Conservation (phyloP, 2,329 filamentous ascomycete genomes). For the Pseudocercospora vitis region DNA sequence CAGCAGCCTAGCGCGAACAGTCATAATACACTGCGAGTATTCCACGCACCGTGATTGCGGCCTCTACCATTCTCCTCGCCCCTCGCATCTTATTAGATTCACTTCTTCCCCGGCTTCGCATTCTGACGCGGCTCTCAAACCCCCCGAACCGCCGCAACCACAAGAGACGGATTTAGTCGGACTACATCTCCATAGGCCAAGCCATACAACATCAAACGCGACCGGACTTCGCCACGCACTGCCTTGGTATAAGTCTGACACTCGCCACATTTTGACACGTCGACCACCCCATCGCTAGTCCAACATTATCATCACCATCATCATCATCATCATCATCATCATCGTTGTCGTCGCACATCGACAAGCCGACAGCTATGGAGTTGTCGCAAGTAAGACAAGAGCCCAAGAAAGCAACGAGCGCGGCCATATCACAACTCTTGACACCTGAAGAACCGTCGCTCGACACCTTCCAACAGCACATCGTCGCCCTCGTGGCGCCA, state of each 20-base stretch:
- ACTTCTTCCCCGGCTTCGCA: not conserved
- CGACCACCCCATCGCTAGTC: constrained; percentile 3
- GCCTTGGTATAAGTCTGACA: constrained; percentile 18
- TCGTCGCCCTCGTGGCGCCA: not conserved
- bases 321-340: constrained; percentile 2
- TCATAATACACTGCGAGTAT: constrained; percentile 8
- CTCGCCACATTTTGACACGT: constrained; percentile 13
- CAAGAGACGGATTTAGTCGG: constrained; percentile 24
- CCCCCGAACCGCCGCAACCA: constrained; percentile 3
- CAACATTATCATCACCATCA: not conserved
- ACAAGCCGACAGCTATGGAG: constrained; percentile 19
- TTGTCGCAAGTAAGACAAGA: constrained; percentile 20
- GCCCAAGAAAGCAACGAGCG: constrained; percentile 18
- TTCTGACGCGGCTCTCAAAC: not conserved
- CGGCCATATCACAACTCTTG: constrained; percentile 20
- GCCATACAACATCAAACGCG: constrained; percentile 23
- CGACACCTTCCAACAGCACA: not conserved
- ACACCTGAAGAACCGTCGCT: constrained; percentile 25
- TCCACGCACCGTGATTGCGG: no score
- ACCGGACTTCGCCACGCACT: constrained; percentile 25
- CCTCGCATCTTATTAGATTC: no score
- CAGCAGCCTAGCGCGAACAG: constrained; percentile 18
- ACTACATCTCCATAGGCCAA: constrained; percentile 17
- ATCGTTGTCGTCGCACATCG: constrained; percentile 7
- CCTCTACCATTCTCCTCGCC: no score